Evolutionary conservation across 2,329 filamentous ascomycete genomes (phyloP), one percentile per base, ranked within the genome.

Genomic region (Trematosphaeria pertusa): DNA sequence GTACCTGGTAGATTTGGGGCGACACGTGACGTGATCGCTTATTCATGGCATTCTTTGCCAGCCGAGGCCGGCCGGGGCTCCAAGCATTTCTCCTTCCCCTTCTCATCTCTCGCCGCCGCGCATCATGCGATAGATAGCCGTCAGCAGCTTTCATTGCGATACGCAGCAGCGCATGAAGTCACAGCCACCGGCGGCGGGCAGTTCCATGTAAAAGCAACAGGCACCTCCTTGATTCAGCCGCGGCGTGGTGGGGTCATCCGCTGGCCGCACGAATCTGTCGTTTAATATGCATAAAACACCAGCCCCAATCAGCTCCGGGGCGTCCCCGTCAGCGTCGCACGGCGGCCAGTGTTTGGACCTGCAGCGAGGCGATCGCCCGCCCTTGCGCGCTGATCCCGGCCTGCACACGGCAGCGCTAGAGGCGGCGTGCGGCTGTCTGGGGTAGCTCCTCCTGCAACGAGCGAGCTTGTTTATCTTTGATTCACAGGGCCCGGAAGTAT

Each of bases 381-480:
- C 40, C 46, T 54, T 50, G 37, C 43, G 22, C 39, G 26, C 15
- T 24, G 26, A 50, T 48, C 47, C 40, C 34, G 24, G 40, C 26
- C 28, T 44, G 37, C 26, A 48, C 48, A 46, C 43, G 39, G 22
- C 14, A 38, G 43, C 21, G 7, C 28, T 7, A 20, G 26, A 38
- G 9, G 6, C 9, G 31, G 31, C 35, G 18, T 6, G 22, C n/a
- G 17, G 26, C 6, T 18, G 43, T 43, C 31, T 37, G 37, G 38
- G 48, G 44, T 35, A 30, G 37, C 43, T 14, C 43, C 42, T 50
- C 20, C 46, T 47, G 12, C 7, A 46, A 48, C 48, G 19, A 37
- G 52, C 33, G 37, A 37, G 21, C 35, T 45, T 60, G 50, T 58
- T 63, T 57, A 57, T 57, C 35, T 49, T 32, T 37, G 47, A 46